Percentiles rank a stretch among this genome's conserved stretches.
Evolutionary conservation across 495 filamentous ascomycete genomes (phyloP).

Genomic region (Jackrogersella minutella): DNA sequence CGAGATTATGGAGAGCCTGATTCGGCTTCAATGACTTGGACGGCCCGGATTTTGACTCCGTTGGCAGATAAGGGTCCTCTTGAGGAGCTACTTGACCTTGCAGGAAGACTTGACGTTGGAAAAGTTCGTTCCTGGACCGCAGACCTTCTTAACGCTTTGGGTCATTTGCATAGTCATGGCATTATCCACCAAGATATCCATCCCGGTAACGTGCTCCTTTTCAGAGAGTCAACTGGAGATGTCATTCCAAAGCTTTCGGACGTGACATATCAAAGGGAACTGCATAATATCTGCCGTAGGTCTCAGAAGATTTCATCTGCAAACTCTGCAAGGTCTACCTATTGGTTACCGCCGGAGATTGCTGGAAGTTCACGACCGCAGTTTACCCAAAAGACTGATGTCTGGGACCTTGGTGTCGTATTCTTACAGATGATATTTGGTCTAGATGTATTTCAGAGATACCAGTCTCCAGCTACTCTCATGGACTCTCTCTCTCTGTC

Average conservation of each 20-base stretch:
- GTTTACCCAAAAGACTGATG: slow-evolving; percentile 81
- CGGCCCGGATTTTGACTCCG: slow-evolving; percentile 80
- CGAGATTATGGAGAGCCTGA: slow-evolving; percentile 53
- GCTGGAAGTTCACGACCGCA: slow-evolving; percentile 65
- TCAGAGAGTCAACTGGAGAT: slow-evolving; percentile 63
- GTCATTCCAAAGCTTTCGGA: slow-evolving; percentile 73
- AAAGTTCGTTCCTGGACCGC: slow-evolving; percentile 85
- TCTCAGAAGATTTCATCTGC: slow-evolving; percentile 55
- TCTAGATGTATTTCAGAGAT: slow-evolving; percentile 73
- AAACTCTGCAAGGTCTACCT: slow-evolving; percentile 72
- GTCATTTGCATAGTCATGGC: slow-evolving; percentile 83
- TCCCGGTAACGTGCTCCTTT: slow-evolving; percentile 76
- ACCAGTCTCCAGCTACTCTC: slow-evolving; percentile 77
- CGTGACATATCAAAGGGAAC: slow-evolving; percentile 68
- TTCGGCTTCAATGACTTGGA: slow-evolving; percentile 63
- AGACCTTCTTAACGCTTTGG: slow-evolving; percentile 87
- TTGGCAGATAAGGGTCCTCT: slow-evolving; percentile 84
- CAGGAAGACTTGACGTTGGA: slow-evolving; percentile 73
- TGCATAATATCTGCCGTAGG: slow-evolving; percentile 65
- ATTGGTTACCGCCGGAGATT: slow-evolving; percentile 86
- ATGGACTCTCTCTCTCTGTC: slow-evolving; percentile 70
- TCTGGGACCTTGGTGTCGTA: slow-evolving; percentile 92
- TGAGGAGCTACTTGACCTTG: slow-evolving; percentile 78
- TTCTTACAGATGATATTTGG: slow-evolving; percentile 96
- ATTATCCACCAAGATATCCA: slow-evolving; percentile 83